Evolutionary conservation across 352 stramenopile genomes (phyloP), one percentile per base, ranked within the genome.

Genomic region (Globisporangium cylindrosporum): DNA sequence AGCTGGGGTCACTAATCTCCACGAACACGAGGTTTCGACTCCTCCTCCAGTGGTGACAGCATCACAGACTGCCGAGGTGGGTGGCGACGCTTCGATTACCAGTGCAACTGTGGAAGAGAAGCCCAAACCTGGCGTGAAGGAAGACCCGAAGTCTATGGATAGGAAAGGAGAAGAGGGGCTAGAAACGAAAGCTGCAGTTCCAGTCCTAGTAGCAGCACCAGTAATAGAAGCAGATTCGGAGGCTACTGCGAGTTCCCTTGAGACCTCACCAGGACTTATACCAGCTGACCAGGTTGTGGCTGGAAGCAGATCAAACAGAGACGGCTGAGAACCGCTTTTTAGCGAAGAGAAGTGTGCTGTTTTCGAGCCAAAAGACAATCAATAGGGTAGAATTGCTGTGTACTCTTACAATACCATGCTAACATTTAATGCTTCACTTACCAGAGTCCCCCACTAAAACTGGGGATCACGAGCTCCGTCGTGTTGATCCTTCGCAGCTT

Each of bases 401-500:
- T 3, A 46, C 38, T 20, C 14, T 46, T 15, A 43, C 38, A 46
- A 46, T 46, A 6, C 5, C 38, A 18, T 46, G 12, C 5, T 46
- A 20, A 22, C 5, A 49, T 22, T 59, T 24, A 12, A 20, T 32
- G 6, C 27, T 14, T 59, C 9, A 3, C 22, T 32, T 60, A 60
- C 54, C 54, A 60, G 12, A 60, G n/a, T 9, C 24, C 54, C 6
- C 54, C 34, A 22, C 34, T 43, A 3, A 60, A 34, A n/a, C 7
- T 60, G 15, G 54, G 54, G 18, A 60, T 60, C 27, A 60, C 54
- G 18, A 60, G 54, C 54, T 60, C 27, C 5, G 54, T 60, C 27
- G 27, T 43, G n/a, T 60, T 60, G 27, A 60, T 43, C 22, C 54
- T 10, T 18, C 27, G 27, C 15, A 60, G 54, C 1, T 60, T 60